Percentiles rank a stretch among this genome's conserved stretches.
These are phyloP conservation scores for Mangifera indica DNA, from an alignment of 345 rosid genomes.

Conservation along the genomic window DNA sequence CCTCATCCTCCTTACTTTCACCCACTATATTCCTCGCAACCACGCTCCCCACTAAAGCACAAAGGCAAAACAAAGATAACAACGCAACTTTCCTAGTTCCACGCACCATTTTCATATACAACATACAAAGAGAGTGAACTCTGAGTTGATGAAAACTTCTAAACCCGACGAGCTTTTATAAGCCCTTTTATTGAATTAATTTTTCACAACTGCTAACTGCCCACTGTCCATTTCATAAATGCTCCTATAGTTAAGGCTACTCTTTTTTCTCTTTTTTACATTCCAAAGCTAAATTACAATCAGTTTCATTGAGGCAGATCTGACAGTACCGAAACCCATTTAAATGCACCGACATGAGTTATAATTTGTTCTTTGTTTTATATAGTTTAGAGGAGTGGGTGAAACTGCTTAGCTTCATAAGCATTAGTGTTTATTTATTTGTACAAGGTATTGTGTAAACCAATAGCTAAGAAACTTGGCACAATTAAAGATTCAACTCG, in stretches of 20 bases:
- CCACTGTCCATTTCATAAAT: constrained; percentile 23
- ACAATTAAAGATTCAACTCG: no score
- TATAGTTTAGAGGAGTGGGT: background rate
- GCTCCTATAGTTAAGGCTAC: background rate
- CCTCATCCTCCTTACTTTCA: constrained; percentile 26
- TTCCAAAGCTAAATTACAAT: background rate
- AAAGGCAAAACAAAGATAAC: constrained; percentile 46
- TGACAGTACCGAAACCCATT: background rate
- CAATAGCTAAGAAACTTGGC: background rate
- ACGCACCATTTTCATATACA: constrained; percentile 31
- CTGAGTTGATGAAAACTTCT: background rate
- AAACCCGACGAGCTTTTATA: constrained; percentile 16
- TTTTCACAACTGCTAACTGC: constrained; percentile 44
- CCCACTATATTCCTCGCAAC: constrained; percentile 36
- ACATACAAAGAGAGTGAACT: background rate
- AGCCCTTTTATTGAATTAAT: constrained; percentile 31
- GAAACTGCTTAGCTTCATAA: background rate
- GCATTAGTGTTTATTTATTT: background rate
- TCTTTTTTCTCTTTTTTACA: background rate
- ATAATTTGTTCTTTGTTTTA: background rate
- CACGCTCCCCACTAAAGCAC: constrained; percentile 42
- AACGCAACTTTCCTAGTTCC: constrained; percentile 25
- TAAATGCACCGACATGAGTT: background rate
- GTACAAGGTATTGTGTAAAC: background rate
- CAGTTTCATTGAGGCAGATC: background rate